Evolutionary conservation across 306 rosid species (phyloP).

Genomic region (Trichosanthes truncata): DNA sequence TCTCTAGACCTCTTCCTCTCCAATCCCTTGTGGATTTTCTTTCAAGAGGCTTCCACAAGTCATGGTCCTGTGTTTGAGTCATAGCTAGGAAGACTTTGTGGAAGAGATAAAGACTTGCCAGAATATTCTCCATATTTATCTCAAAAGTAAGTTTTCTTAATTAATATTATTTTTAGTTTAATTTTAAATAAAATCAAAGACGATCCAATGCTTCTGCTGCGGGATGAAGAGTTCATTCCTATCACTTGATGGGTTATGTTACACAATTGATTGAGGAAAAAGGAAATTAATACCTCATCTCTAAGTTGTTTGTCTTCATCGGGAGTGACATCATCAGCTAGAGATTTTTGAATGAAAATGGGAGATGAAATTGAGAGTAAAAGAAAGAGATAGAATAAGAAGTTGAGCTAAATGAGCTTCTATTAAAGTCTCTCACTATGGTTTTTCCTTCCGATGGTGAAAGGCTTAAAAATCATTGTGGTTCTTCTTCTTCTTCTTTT

Average conservation of each 20-base stretch:
- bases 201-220: too few relatives aligned
- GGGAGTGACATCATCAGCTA: conserved; percentile 53
- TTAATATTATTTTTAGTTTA: too few relatives aligned
- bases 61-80: too few relatives aligned
- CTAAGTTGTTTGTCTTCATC: conserved; percentile 63
- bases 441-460: neutral
- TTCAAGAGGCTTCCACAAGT: too few relatives aligned
- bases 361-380: conserved; percentile 17
- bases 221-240: too few relatives aligned
- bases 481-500: neutral
- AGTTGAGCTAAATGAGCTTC: conserved; percentile 17
- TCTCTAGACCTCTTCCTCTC: too few relatives aligned
- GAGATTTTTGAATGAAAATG: conserved; percentile 4
- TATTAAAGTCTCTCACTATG: conserved; percentile 21
- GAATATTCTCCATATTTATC: too few relatives aligned
- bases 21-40: too few relatives aligned
- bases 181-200: too few relatives aligned
- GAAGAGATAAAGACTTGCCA: too few relatives aligned
- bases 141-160: too few relatives aligned
- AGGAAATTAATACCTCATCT: conserved; percentile 42
- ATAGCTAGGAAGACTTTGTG: too few relatives aligned
- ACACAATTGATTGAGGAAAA: neutral
- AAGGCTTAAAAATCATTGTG: neutral
- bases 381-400: conserved; percentile 26
- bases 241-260: neutral